Percentiles rank a stretch among this genome's conserved stretches.
These are phyloP conservation scores for Populus euphratica DNA, from an alignment of 345 rosid species.

Conservation along the genomic window DNA sequence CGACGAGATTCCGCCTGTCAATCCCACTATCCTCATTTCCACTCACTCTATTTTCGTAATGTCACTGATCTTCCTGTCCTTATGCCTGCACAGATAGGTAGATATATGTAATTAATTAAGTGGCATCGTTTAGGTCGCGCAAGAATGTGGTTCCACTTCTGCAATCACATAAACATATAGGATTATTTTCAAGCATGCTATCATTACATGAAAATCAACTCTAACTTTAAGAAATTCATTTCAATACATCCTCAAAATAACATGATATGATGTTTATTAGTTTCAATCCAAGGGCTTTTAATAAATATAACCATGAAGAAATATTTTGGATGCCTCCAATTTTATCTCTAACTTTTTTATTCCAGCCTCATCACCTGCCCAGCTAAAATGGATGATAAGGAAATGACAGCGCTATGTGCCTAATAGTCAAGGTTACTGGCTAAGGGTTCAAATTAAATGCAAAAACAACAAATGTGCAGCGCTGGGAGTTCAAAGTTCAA, in stretches of 20 bases:
- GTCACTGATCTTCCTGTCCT: not conserved
- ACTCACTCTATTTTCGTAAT: not conserved
- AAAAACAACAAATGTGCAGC: not conserved
- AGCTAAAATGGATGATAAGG: not conserved
- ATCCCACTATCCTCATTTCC: conserved; percentile 71
- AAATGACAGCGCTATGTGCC: not conserved
- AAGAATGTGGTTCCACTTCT: not conserved
- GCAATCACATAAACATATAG: not conserved
- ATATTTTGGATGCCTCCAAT: not conserved
- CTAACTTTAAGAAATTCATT: not conserved
- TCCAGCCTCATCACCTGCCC: not conserved
- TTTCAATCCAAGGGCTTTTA: not conserved
- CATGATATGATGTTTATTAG: not conserved
- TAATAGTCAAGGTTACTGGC: not conserved
- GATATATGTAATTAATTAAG: not conserved
- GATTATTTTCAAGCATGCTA: not conserved
- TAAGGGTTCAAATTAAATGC: not conserved
- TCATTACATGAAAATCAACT: not conserved
- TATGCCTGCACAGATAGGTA: not conserved
- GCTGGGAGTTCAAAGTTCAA: not conserved
- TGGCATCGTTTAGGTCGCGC: not conserved
- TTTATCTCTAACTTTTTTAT: not conserved
- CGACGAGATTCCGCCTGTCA: conserved; percentile 88
- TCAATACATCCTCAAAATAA: not conserved
- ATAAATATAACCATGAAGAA: not conserved